Evolutionary conservation across 2,329 filamentous ascomycete genomes (phyloP).

Genomic region (Alternaria brassicae): DNA sequence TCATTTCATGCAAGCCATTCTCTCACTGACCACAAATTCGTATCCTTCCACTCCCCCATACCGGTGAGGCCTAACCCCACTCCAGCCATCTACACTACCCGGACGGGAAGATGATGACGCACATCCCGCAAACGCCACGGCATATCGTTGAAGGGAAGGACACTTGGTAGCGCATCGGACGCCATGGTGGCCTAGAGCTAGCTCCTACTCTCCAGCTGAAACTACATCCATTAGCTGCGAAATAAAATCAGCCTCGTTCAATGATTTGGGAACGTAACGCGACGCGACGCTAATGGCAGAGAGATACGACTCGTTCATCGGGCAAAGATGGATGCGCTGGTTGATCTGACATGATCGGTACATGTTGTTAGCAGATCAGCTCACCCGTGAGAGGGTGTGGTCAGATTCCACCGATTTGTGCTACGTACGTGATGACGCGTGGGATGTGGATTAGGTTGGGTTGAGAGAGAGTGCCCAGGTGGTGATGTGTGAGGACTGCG

Average conservation of each 20-base stretch:
- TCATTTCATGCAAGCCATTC: not conserved
- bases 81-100: not conserved
- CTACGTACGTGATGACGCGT: not conserved
- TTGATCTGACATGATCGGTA: not conserved
- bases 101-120: not conserved
- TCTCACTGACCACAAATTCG: not conserved
- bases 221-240: not conserved
- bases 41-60: not conserved
- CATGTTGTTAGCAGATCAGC: not conserved
- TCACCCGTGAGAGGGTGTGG: not conserved
- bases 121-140: not conserved
- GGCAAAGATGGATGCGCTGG: not conserved
- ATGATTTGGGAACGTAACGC: not conserved
- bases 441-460: not conserved
- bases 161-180: not conserved
- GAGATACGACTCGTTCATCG: not conserved
- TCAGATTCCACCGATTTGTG: not conserved
- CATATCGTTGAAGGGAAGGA: not conserved
- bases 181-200: not conserved
- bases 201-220: not conserved
- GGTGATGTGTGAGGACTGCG: not conserved
- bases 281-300: too few relatives aligned
- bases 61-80: not conserved
- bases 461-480: not conserved
- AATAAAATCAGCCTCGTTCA: not conserved